These are phyloP conservation scores for Phytophthora cactorum DNA, from an alignment of 352 stramenopile genomes.

Conservation along the genomic window DNA sequence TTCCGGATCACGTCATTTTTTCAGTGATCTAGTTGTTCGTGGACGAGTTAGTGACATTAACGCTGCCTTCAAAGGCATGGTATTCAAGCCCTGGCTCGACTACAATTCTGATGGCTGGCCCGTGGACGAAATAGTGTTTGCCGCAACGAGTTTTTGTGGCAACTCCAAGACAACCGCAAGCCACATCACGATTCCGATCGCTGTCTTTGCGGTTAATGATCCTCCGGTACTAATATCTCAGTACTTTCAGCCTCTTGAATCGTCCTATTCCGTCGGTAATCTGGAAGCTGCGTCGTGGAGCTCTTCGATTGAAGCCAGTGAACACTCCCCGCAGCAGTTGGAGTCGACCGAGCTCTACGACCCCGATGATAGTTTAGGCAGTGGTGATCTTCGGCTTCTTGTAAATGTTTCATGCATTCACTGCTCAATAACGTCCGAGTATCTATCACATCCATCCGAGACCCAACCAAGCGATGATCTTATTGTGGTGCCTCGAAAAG, in stretches of 20 bases:
- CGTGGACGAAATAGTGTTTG: conserved; percentile 42
- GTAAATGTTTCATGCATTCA: conserved; percentile 51
- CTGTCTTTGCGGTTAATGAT: conserved; percentile 44
- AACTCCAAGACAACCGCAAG: neutral
- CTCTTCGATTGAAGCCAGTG: conserved; percentile 39
- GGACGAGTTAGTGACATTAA: conserved; percentile 55
- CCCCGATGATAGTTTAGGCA: conserved; percentile 15
- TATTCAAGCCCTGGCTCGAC: conserved; percentile 57
- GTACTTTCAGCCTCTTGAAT: conserved; percentile 30
- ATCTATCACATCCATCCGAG: conserved; percentile 6
- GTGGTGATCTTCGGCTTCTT: conserved; percentile 31
- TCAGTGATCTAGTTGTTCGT: conserved; percentile 36
- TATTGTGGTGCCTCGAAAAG: conserved; percentile 13
- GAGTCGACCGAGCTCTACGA: conserved; percentile 33
- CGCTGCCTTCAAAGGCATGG: conserved; percentile 50
- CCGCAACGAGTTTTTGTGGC: conserved; percentile 16
- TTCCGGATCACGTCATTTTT: conserved; percentile 50
- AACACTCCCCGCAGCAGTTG: conserved; percentile 43
- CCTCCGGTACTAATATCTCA: conserved; percentile 39
- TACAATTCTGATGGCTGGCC: conserved; percentile 56
- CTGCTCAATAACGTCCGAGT: conserved; percentile 35
- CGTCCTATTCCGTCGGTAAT: conserved; percentile 7
- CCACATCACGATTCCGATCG: conserved; percentile 28
- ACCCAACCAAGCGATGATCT: conserved; percentile 16
- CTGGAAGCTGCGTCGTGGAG: conserved; percentile 2